A percentile compares a stretch with the other conserved stretches of the same genome.
phyloP scores from a whole-genome alignment of 75 land plant species.

The Pinus taeda region DNA sequence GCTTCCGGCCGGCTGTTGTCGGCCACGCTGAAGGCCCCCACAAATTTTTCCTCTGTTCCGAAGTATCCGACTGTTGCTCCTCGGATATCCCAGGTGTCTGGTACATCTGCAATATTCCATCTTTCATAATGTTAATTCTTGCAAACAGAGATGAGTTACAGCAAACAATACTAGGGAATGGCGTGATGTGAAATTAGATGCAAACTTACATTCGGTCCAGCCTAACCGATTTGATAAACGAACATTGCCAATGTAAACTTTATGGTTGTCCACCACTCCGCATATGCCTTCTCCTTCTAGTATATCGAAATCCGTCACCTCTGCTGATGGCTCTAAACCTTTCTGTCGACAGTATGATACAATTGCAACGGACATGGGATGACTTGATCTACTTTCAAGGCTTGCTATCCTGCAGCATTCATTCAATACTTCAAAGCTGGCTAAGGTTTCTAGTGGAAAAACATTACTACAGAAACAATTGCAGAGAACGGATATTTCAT shows the following conservation, averaged over 20 bases:
- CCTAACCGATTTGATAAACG: slow-evolving; percentile 59
- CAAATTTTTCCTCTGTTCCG: slow-evolving; percentile 22
- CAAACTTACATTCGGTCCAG: slow-evolving; percentile 11
- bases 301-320: slow-evolving; percentile 61
- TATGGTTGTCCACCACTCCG: slow-evolving; percentile 59
- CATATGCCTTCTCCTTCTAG: slow-evolving; percentile 82
- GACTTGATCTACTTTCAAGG: slow-evolving; percentile 88
- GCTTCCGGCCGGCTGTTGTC: slow-evolving; percentile 69
- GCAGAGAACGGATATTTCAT: too few relatives aligned
- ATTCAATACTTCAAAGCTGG: too few relatives aligned
- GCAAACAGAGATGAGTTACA: too few relatives aligned
- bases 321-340: slow-evolving; percentile 41
- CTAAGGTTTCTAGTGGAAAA: too few relatives aligned
- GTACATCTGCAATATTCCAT: background rate
- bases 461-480: too few relatives aligned
- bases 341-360: slow-evolving; percentile 49
- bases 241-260: slow-evolving; percentile 64
- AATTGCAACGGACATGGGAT: slow-evolving; percentile 88
- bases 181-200: too few relatives aligned
- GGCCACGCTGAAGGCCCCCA: slow-evolving; percentile 52
- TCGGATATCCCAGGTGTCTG: slow-evolving; percentile 7
- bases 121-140: too few relatives aligned
- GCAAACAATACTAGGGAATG: too few relatives aligned
- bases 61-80: slow-evolving; percentile 64
- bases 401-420: slow-evolving; percentile 23